Conservation (phyloP, 257 asterid genomes). For the Jasminum sambac region DNA sequence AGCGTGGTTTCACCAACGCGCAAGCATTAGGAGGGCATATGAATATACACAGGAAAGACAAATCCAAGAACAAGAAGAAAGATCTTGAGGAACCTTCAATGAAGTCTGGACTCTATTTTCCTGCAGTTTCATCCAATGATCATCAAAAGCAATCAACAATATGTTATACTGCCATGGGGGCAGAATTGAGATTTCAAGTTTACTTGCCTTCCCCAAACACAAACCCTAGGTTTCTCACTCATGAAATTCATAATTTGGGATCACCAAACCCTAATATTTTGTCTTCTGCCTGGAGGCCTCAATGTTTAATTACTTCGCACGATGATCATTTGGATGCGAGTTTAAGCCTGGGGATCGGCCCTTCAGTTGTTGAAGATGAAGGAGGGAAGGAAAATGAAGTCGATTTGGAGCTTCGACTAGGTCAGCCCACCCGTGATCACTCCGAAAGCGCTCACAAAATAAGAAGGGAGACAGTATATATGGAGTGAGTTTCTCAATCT, state of each 20-base stretch:
- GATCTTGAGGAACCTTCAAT: conserved; percentile 23
- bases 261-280: conserved; percentile 20
- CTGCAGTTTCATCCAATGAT: conserved; percentile 25
- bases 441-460: neutral
- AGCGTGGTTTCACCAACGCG: conserved; percentile 82
- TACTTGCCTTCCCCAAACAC: conserved; percentile 50
- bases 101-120: conserved; percentile 27
- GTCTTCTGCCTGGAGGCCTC: conserved; percentile 13
- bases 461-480: neutral
- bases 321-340: conserved; percentile 29
- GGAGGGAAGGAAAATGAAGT: conserved; percentile 46
- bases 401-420: conserved; percentile 95
- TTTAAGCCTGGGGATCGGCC: conserved; percentile 45
- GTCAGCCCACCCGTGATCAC: conserved; percentile 45
- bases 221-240: conserved; percentile 44
- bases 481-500: conserved; percentile 19
- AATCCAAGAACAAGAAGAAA: conserved; percentile 51
- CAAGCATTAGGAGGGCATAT: conserved; percentile 94
- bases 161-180: conserved; percentile 21
- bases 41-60: conserved; percentile 89
- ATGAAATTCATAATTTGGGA: neutral
- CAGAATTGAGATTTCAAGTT: conserved; percentile 42
- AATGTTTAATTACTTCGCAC: neutral
- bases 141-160: conserved; percentile 15
- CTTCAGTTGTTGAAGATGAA: conserved; percentile 26